phyloP scores from a whole-genome alignment of 1,284 basidiomycete genomes.

The Inonotus obliquus region DNA sequence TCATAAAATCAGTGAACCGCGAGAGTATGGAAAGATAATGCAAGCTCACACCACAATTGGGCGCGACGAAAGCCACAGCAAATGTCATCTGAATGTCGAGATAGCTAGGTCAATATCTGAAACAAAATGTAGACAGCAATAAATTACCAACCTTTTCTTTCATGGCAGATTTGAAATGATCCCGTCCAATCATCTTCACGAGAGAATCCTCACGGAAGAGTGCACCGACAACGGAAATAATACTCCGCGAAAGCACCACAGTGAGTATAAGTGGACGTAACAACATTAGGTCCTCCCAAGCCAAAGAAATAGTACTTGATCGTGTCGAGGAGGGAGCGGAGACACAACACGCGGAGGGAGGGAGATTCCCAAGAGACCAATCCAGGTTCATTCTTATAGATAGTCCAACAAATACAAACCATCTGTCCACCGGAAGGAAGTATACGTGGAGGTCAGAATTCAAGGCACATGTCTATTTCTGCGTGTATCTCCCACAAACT shows the following conservation, averaged over 20 bases:
- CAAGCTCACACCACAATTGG: slow-evolving; percentile 77
- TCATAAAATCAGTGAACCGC: neutral
- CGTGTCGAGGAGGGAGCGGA: neutral
- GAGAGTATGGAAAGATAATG: neutral
- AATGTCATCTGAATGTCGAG: slow-evolving; percentile 51
- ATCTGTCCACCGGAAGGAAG: neutral
- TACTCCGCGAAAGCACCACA: slow-evolving; percentile 39
- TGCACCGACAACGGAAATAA: slow-evolving; percentile 69
- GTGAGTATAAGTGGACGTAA: slow-evolving; percentile 31
- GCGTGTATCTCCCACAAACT: neutral
- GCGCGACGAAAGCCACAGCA: slow-evolving; percentile 84
- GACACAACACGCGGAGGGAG: neutral
- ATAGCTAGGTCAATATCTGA: neutral
- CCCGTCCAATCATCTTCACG: slow-evolving; percentile 74
- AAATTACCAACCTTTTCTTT: slow-evolving; percentile 59
- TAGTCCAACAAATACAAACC: neutral
- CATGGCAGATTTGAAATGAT: slow-evolving; percentile 71
- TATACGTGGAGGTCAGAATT: neutral
- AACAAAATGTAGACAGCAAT: slow-evolving; percentile 1
- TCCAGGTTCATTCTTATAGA: neutral
- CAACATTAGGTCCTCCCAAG: slow-evolving; percentile 25
- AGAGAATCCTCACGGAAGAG: slow-evolving; percentile 66
- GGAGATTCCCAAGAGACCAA: neutral
- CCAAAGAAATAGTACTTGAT: neutral
- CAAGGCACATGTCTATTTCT: slow-evolving; percentile 23